Base-by-base conservation (phyloP, 148 eudicot genomes). In the Cornus kousa region DNA sequence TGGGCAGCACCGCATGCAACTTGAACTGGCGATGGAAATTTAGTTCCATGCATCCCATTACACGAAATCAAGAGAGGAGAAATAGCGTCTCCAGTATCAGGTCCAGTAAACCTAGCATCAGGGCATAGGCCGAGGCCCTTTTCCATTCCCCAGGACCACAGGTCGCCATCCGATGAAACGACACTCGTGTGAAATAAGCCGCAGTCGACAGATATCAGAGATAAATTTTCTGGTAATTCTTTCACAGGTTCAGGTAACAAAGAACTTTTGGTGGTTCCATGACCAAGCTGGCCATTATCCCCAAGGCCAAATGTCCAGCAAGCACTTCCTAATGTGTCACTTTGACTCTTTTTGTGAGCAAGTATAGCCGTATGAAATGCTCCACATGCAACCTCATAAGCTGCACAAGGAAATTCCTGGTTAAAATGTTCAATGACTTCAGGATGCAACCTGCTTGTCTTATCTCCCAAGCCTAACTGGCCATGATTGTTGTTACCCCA, bases 71-170 rank as follows among this genome's bases (percentile, higher is more conserved):
- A 53, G 65, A 86, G 66, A 0, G 98, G 98, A 74, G 81, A 84
- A 65, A 89, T 73, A 39, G 98, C 97, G 81, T 92, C 97, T 65
- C 95, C 95, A 0, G 91, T 79, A 80, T 92, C 98, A 5, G 79
- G 33, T 43, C 91, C 90, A 4, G 87, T 74, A 79, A 89, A 92
- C 68, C 87, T 87, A 71, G 89, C 91, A 84, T 94, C 88, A 40
- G 98, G 98, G 67, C 98, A 94, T 43, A 94, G 87, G 53, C 98
- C 98, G 32, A 92, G 85, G 64, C 98, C 97, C 81, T 75, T 88
- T 83, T 94, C 94, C 98, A 94, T 94, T 53, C 98, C 97, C 98
- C 98, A 94, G 4, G 98, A 92, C 98, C 98, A 94, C 46, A 94
- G 93, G 68, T 89, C 93, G 12, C 98, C 97, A 22, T 85, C 82